Base-by-base conservation (phyloP, 257 asterid species). In the Scutellaria baicalensis region DNA sequence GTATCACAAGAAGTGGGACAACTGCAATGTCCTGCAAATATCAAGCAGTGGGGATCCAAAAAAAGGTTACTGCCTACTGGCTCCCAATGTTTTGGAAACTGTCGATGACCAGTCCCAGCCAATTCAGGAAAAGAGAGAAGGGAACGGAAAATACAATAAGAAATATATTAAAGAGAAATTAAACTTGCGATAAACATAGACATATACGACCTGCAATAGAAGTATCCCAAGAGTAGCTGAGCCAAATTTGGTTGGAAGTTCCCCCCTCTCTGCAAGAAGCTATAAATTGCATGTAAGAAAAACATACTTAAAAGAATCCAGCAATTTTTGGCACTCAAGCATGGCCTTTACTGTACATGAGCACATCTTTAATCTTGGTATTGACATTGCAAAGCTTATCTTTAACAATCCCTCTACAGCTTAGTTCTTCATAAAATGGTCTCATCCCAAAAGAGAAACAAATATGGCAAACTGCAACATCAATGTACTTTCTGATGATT, bases 241-340 rank as follows among this genome's bases (percentile, higher is more conserved):
- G 59, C 99, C 99, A 75, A 94, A 86, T 82, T 91, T 89, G 68
- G 99, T 94, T 43, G 99, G 96, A 77, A 91, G 99, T 79, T 94
- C 99, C 57, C 99, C 97, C 76, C 80, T 94, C 81, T 94, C 99
- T 81, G 99, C 99, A 63, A 94, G 97, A 82, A 94, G 96, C 97
- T 94, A 80, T 45, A 85, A 9, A 67, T 71, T 72, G 75, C 71
- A 73, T 58, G 81, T 82, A 78, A 84, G 88, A 86, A 79, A 66
- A 43, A 56, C 49, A 69, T 21, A 20, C 21, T 35, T 44, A 54
- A 55, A 72, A 39, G 47, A 36, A 14, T 11, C 57, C 35, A 47
- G 39, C 43, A 14, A 33, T 20, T 55, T 56, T 27, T 27, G 54
- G 63, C 6, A 44, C 51, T 45, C 59, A 40, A 51, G 75, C 51